Evolutionary conservation across 1,139 yeast species (phyloP), one percentile per base, ranked within the genome.

Genomic region (Saccharomyces uvarum): DNA sequence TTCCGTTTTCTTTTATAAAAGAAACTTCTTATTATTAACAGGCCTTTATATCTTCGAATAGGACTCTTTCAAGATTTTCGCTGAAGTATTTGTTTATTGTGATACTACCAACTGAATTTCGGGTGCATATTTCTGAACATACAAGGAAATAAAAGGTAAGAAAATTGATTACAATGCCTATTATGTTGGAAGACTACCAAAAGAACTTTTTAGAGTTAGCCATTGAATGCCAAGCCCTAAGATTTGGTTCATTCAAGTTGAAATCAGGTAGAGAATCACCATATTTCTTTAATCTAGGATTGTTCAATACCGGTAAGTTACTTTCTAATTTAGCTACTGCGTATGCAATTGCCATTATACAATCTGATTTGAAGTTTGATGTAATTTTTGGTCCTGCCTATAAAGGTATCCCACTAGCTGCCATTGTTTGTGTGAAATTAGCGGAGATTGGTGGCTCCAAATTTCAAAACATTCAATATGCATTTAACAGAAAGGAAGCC

Each of bases 371-470:
- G 56, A 85, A 89, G 69, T 91, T 93, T 65, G 99, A 93, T 67
- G 84, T 93, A 46, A 76, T 93, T 56, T 93, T 93, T 66, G 99
- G 99, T 11, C 99, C 99, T 16, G 99, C 99, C 29, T 93, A 93
- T 75, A 93, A 93, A 75, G 99, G 99, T 27, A 93, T 93, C 63
- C 96, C 99, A 31, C 78, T 93, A 55, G 96, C 96, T 53, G 96
- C 99, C 7, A 81, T 91, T 57, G 89, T 97, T 9, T 89, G 88
- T 55, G 90, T 95, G 55, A 91, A 93, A 72, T 78, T 93, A 61
- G 95, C 95, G 38, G 98, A 93, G 73, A 77, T 90, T 61, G 93
- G 88, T 57, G 90, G 90, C n/a, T 80, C 80, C 58, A 83, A 82
- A 65, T 88, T 83, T 70, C 79, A 78, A 53, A 69, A 79, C 57